Percentiles rank a stretch among this genome's conserved stretches.
These are phyloP conservation scores for Drechmeria coniospora DNA, from an alignment of 2,329 filamentous ascomycete genomes.

Conservation along the genomic window DNA sequence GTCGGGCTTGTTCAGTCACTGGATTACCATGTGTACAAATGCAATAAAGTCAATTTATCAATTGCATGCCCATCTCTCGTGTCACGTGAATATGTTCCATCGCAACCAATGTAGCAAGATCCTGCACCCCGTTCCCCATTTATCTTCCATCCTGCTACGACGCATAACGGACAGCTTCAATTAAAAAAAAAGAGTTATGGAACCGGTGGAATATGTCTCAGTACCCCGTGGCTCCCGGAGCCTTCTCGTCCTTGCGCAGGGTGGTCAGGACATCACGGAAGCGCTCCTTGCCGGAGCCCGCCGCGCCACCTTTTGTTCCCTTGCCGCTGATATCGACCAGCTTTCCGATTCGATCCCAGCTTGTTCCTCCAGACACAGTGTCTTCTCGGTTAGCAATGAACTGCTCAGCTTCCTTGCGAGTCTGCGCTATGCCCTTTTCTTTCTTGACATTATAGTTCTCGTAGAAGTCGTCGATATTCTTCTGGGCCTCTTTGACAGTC, in stretches of 20 bases:
- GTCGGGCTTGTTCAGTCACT: too few species aligned
- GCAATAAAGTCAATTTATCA: too few species aligned
- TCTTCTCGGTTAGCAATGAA: constrained; percentile 83
- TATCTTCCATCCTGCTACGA: too few species aligned
- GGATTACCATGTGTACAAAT: too few species aligned
- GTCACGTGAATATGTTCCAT: too few species aligned
- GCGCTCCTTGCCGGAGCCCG: constrained; percentile 85
- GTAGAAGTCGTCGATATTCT: constrained; percentile 98
- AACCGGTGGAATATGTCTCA: too few species aligned
- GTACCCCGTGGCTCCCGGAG: constrained; percentile 49
- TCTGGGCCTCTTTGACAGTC: constrained; percentile 75
- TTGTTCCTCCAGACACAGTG: constrained; percentile 85
- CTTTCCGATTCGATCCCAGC: constrained; percentile 97
- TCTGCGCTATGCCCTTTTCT: constrained; percentile 82
- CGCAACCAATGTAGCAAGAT: too few species aligned
- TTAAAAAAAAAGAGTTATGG: too few species aligned
- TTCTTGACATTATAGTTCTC: constrained; percentile 98
- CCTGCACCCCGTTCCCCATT: too few species aligned
- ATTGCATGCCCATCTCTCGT: too few species aligned
- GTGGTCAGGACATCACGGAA: constrained; percentile 83
- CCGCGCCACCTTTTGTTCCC: constrained; percentile 69
- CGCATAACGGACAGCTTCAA: too few species aligned
- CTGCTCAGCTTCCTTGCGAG: constrained; percentile 80
- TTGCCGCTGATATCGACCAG: constrained; percentile 95
- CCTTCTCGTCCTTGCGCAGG: constrained; percentile 86